Base-by-base conservation (phyloP, 306 rosid genomes). In the Gastrolobium bilobum region DNA sequence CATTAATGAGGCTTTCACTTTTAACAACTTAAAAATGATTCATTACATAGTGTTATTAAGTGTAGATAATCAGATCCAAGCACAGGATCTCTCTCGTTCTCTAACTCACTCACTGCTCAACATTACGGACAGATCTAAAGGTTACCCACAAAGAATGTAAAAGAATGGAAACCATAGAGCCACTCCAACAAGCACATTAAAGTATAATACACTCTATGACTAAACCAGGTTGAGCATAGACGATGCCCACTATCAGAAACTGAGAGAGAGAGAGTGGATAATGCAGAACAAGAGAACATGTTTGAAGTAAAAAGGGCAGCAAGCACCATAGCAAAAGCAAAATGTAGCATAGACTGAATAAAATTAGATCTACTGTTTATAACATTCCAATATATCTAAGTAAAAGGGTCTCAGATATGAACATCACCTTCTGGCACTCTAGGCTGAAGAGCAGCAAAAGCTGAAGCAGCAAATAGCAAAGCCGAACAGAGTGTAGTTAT, bases 401-500 rank as follows among this genome's bases (percentile, higher is more conserved):
- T 29, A 35, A 66, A 68, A 61, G 82, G 65, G 44, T 33, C 46
- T 50, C 2, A 63, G 40, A 80, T 46, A 39, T 4, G 10, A 65
- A 76, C 53, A 71, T 79, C 68, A 90, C 98, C 98, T 86, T 94
- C 94, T 47, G 87, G 82, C 54, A 29, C 37, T 57, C 85, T 83
- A n/a, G 85, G 85, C 59, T 80, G 75, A 83, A 72, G 63, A 0
- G 86, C 76, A 40, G 96, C 89, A 69, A 79, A 73, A 52, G 86
- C 92, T 44, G 92, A 68, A 80, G 77, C 11, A 26, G 88, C 81
- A 69, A 85, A 76, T 0, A 90, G 59, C 38, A 85, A 73, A 51
- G 81, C 79, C 53, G 85, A 60, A 46, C 76, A 81, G 26, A 90
- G 81, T 26, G 85, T 2, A 42, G 81, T 65, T 38, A 86, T 35